Evolutionary conservation across 352 stramenopile genomes (phyloP), one percentile per base, ranked within the genome.

Genomic region (Pythium diclinum): DNA sequence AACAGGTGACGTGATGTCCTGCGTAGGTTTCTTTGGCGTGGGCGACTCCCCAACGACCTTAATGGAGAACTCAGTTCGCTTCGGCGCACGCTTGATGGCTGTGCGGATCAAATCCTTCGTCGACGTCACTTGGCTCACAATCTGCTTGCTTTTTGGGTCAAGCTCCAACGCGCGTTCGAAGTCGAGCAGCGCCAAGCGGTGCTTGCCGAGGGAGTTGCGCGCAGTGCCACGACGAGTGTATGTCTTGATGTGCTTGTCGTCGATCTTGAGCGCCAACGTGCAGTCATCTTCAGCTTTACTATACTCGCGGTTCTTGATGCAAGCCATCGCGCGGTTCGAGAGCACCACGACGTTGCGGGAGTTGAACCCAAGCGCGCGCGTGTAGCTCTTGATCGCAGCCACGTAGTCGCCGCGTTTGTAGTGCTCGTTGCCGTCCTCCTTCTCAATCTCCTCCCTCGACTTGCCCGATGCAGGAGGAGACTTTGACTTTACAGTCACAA

Each of bases 351-450:
- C 75, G 46, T 94, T 94, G 10, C 74, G 73, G 4, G 76, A 61
- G 52, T 94, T 78, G 59, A 88, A 86, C 0, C 85, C 79, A n/a
- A 97, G 69, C 13, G 80, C 91, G 1, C 83, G 75, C 19, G 92
- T 96, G 70, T 98, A 98, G 69, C 79, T 92, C 56, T 89, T 82
- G 53, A 97, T 84, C 16, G 94, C 90, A 40, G 87, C 89, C 28
- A 95, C 78, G 51, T 84, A 94, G 59, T 98, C 89, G 1, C 81
- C 78, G 3, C 73, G 76, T 28, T 88, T 88, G 74, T 97, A 98
- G 67, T 92, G 89, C 32, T 87, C 88, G 65, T 98, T 98, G 11
- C 95, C 95, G 58, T 98, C 95, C 63, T 95, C 79, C 14, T 81
- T 79, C 60, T 98, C 92, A 13, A 93, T 61, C 17, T 89, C 73